These are phyloP conservation scores for Colletotrichum costaricense DNA, from an alignment of 2,329 filamentous ascomycete genomes.

Conservation along the genomic window DNA sequence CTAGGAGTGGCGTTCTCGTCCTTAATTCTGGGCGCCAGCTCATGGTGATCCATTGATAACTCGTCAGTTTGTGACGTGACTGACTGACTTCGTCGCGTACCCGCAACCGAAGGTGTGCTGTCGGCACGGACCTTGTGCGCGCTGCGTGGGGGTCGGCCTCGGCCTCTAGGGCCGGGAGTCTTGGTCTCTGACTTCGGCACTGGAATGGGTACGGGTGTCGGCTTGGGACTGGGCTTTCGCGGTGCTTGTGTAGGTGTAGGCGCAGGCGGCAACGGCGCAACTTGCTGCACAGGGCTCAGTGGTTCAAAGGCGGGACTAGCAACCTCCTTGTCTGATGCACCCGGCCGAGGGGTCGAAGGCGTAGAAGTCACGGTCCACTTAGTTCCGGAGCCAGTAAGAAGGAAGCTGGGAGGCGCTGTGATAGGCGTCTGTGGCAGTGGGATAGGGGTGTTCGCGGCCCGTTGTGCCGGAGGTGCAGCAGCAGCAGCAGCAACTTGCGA, in stretches of 20 bases:
- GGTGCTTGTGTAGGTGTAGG: conserved; percentile 44
- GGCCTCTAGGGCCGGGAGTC: conserved; percentile 40
- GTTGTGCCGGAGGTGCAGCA: conserved; percentile 41
- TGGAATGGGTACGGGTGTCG: conserved; percentile 3
- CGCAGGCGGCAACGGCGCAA: conserved; percentile 48
- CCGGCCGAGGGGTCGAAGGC: conserved; percentile 65
- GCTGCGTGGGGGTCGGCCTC: conserved; percentile 50
- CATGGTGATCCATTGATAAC: conserved; percentile 55
- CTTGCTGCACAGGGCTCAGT: conserved; percentile 63
- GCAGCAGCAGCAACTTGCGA: conserved; percentile 50
- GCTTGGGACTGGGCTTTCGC: conserved; percentile 50
- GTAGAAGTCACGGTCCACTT: conserved; percentile 69
- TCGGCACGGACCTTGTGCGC: conserved; percentile 48
- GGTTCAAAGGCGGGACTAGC: conserved; percentile 69
- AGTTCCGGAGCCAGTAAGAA: conserved; percentile 59
- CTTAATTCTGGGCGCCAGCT: conserved; percentile 61
- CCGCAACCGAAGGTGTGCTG: conserved; percentile 47
- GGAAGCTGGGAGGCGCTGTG: conserved; percentile 39
- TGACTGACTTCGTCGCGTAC: conserved; percentile 56
- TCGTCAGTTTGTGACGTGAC: conserved; percentile 61
- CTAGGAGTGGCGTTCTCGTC: conserved; percentile 64
- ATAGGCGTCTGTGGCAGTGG: conserved; percentile 49
- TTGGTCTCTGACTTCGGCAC: conserved; percentile 42
- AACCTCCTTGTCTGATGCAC: conserved; percentile 45
- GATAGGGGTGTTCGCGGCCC: conserved; percentile 44